Evolutionary conservation across 352 stramenopile species (phyloP), one percentile per base, ranked within the genome.

Genomic region (Phytophthora litchii): DNA sequence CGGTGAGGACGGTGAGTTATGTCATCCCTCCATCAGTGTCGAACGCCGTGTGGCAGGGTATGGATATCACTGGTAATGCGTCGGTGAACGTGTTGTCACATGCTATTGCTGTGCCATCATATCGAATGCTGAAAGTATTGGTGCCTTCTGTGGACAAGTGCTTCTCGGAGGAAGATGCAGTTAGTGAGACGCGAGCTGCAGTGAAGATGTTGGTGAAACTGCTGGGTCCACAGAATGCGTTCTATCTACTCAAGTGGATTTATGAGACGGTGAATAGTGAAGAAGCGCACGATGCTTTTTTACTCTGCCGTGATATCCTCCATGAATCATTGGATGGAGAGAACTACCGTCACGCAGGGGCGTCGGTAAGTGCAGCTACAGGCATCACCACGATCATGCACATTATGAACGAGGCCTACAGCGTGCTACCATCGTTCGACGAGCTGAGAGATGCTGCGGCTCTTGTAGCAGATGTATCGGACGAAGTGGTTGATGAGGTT

Each of bases 221-320:
- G 17, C 44, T 92, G 12, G 83, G 83, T 0, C 83, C 83, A 14
- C 83, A 92, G 50, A 91, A 90, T 47, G 83, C 81, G 12, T 83
- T 89, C 42, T 86, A 88, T 55, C 16, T 91, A 40, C 61, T 92
- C 23, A 88, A 90, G 55, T 86, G 65, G 47, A 49, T 83, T 29
- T 89, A 91, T 64, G 78, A 92, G 65, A 81, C 74, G 0, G 64
- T 90, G 21, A 89, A 90, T 59, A 91, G 81, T 31, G 83, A 92
- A 40, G 83, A 90, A 66, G 65, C 73, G 5, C 72, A 87, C 52
- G 83, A 92, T 44, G 60, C 71, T 10, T 86, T 92, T 34, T 49
- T 91, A 48, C 37, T 91, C 11, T 89, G 78, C 52, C 70, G 81
- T 20, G 83, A 92, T 41, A 32, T 92, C 17, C 42, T 81, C 25